A percentile compares a stretch with the other conserved stretches of the same genome.
Conservation (phyloP, 2,329 filamentous ascomycete species). For the Acrocalymma vagum region DNA sequence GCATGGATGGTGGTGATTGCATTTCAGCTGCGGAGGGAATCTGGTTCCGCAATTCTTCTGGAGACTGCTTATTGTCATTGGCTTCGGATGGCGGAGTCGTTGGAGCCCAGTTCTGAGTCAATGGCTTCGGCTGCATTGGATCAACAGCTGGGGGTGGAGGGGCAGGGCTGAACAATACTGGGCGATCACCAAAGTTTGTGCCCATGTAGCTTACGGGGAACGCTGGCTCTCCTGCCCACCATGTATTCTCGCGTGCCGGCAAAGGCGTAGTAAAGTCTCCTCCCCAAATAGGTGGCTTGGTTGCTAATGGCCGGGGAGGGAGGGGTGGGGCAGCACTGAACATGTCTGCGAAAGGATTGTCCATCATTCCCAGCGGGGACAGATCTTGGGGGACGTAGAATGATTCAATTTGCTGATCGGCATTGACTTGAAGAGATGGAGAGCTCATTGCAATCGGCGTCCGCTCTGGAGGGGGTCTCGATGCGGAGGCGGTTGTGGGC, state of each 20-base stretch:
- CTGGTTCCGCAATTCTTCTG: not conserved
- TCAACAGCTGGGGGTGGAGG: no score
- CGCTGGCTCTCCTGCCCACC: slow-evolving; percentile 10
- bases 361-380: slow-evolving; percentile 2
- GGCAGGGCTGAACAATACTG: slow-evolving; percentile 14
- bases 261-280: slow-evolving; percentile 14
- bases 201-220: slow-evolving; percentile 9
- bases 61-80: not conserved
- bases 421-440: no score
- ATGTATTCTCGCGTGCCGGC: slow-evolving; percentile 10
- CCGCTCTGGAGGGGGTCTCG: not conserved
- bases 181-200: slow-evolving; percentile 17
- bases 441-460: no score
- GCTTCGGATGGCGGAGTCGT: slow-evolving; percentile 5
- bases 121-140: not conserved
- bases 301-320: slow-evolving; percentile 25
- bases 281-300: slow-evolving; percentile 16
- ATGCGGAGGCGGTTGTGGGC: no score
- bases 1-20: slow-evolving; percentile 27
- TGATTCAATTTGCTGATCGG: no score
- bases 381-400: no score
- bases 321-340: slow-evolving; percentile 17
- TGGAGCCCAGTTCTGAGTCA: slow-evolving; percentile 1
- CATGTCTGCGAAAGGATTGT: not conserved
- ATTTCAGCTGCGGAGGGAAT: slow-evolving; percentile 15